Base-by-base conservation (phyloP, 805 yeast species). In the Ogataea pini region DNA sequence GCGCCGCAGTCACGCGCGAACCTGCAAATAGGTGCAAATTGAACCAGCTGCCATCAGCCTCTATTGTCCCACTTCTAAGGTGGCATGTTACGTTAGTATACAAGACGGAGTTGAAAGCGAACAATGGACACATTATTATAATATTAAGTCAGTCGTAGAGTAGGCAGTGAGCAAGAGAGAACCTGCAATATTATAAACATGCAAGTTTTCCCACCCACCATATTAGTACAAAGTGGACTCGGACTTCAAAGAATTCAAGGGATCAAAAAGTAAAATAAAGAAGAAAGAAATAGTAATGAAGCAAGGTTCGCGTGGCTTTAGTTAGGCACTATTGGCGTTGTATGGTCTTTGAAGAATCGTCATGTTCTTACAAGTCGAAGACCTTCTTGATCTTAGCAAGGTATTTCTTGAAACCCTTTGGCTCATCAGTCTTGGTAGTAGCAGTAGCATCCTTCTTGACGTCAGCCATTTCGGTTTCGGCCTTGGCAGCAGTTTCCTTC, bases 341-440 rank as follows among this genome's bases (percentile, higher is more conserved):
- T 34, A 13, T 10, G 24, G 10, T 34, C 24, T 17, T 17, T 12
- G 7, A 17, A 42, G 31, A 8, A n/a, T n/a, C 25, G 8, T 22
- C 5, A 22, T 22, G 25, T 22, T 22, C 25, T 48, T 44, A 53
- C 40, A 53, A 16, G 46, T 51, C 51, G 32, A 54, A 54, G 28
- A 51, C 39, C 47, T 59, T 62, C 61, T 65, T 67, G 41, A 67
- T 42, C 57, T 63, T 65, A 37, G 60, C 51, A 14, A 58, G 31
- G 46, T 60, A 52, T 55, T 62, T 67, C 62, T 65, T 66, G 42
- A 57, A 46, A 14, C 61, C 55, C 49, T 58, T 51, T 47, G 56
- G 42, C 32, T 57, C 56, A 20, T 55, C 61, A 29, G 56, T 44
- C 48, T 61, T 57, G 18, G 58, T 46, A 17, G 50, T 50, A 17